Conservation (phyloP, 2,329 filamentous ascomycete genomes). For the Hymenoscyphus occultus region DNA sequence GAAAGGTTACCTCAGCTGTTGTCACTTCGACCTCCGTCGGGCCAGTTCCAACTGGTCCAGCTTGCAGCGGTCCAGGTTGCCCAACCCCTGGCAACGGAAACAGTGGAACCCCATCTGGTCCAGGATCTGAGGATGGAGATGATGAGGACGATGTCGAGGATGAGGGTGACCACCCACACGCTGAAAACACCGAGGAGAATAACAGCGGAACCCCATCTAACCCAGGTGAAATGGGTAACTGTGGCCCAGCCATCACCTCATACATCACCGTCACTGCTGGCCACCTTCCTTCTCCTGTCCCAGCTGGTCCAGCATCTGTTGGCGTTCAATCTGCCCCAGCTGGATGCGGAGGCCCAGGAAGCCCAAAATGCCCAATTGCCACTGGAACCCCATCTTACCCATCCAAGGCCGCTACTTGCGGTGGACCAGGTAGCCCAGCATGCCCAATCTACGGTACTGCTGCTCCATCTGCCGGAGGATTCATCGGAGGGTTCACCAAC, state of each 20-base stretch:
- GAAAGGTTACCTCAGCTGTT: slow-evolving; percentile 35
- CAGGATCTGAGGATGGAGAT: no score
- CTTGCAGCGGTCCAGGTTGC: slow-evolving; percentile 1
- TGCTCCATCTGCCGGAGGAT: slow-evolving; percentile 4
- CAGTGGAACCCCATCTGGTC: neutral
- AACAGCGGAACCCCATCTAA: neutral
- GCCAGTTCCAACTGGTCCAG: slow-evolving; percentile 4
- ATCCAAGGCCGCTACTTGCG: neutral
- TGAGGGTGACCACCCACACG: no score
- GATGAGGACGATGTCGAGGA: no score
- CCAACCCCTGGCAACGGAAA: neutral
- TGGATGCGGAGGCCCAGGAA: neutral
- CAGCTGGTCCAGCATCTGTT: slow-evolving; percentile 8
- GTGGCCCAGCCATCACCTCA: neutral
- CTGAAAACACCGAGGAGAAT: neutral
- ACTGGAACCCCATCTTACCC: neutral
- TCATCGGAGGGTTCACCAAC: slow-evolving; percentile 1
- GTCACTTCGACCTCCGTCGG: slow-evolving; percentile 25
- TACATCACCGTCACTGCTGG: slow-evolving; percentile 11
- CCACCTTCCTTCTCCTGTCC: neutral
- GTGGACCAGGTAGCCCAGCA: neutral
- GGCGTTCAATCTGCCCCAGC: slow-evolving; percentile 11
- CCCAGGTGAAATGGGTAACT: neutral
- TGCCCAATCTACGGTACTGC: slow-evolving; percentile 13
- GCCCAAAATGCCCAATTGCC: slow-evolving; percentile 3